Base-by-base conservation (phyloP, 192 early-diverging fungal genomes). In the Podila verticillata region DNA sequence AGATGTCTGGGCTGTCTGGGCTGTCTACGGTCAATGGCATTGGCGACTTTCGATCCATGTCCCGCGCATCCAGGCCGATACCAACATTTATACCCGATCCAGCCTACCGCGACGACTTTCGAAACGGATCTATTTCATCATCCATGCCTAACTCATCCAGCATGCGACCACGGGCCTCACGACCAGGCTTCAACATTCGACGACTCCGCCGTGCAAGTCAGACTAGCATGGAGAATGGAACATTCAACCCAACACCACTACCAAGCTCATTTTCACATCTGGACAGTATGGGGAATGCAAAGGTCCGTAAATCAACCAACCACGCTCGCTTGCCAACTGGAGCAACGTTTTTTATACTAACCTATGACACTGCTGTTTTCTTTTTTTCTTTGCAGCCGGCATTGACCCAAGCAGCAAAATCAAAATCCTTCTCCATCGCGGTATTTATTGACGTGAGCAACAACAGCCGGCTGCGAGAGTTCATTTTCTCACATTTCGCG, bases 401-500 rank as follows among this genome's bases (percentile, higher is more conserved):
- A 13, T 56, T 84, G 15, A 80, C 82, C 48, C 82, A 81, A 57
- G 74, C 84, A 7, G 81, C 84, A 30, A 66, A 86, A 22, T 85
- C 88, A 48, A 84, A 84, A 28, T 86, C 82, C 28, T 89, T 82
- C 66, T 85, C 88, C 3, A 70, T 89, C 22, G 86, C 86, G 22
- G 78, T 89, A 12, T 82, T 89, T 15, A 86, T 89, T 32, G 84
- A 78, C 4, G 65, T 87, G 47, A 84, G 84, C 60, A 72, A 84
- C 57, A 84, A 85, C 60, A 57, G 73, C 28, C 75, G 82, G 26
- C 31, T 89, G 29, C 74, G 85, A 26, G 86, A 87, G 59, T 87
- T 89, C 61, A 74, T 89, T 15, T 89, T 89, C 60, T 89, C 88
- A 12, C 88, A 89, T 63, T 89, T 87, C 71, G 86, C 88, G 26